Evolutionary conservation across 106 monocot species (phyloP), one percentile per base, ranked within the genome.

Genomic region (Chionographis japonica): DNA sequence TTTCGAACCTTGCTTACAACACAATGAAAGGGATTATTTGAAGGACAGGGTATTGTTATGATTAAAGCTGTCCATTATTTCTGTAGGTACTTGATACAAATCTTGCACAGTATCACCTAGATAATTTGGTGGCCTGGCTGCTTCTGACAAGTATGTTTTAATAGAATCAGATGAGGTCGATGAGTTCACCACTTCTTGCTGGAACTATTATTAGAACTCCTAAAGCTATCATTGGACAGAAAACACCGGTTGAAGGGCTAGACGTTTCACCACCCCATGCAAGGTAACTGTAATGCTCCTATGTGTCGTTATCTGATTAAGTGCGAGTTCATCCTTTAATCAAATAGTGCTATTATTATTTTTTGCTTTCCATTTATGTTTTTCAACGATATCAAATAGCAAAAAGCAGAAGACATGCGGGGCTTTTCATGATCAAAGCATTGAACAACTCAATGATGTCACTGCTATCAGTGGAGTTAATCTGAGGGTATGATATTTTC

Each of bases 391-490:
- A 54, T 46, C 54, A 11, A n/a, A 52, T 46, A 95, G 91, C 72
- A 95, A 95, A 82, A 95, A 88, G 74, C 95, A 88, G 74, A 95
- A 91, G 81, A 80, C 84, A 57, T 76, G 86, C 40, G 85, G 85
- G 0, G 68, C 78, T 70, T 84, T 77, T 63, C 84, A 72, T 57
- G 88, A 91, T 62, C 91, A 95, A 71, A 95, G 88, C 75, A 86
- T 91, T 58, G 95, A 95, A 43, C 94, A 95, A 14, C 79, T 95
- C 14, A 95, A 95, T 88, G 94, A 95, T 83, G 91, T 95, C 50
- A 95, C 88, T 60, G 88, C 95, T 78, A 91, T 88, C 60, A 91
- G 91, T 63, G 91, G 91, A 62, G 88, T 95, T 70, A 89, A 95
- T 74, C 54, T 91, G 63, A 91, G 82, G 91, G 95, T 95, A 91